These are phyloP conservation scores for Chalciporus chontae DNA, from an alignment of 768 basidiomycete species.

Conservation along the genomic window DNA sequence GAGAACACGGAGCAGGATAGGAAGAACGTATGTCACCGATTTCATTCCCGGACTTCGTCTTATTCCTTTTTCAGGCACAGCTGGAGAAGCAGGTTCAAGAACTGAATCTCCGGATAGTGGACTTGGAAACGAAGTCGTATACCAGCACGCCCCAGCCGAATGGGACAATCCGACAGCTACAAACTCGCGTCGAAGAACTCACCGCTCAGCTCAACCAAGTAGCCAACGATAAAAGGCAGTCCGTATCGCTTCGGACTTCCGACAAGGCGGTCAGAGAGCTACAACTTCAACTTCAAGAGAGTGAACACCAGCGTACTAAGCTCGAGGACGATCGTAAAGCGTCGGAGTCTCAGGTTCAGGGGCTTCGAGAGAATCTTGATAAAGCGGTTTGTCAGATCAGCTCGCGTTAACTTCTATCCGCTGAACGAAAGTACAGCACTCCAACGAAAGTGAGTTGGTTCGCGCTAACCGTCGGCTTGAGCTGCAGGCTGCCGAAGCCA, in stretches of 20 bases:
- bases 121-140: constrained; percentile 78
- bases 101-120: constrained; percentile 75
- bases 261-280: constrained; percentile 51
- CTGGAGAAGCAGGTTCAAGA: constrained; percentile 87
- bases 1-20: constrained; percentile 81
- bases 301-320: constrained; percentile 56
- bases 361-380: constrained; percentile 59
- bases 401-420: not conserved
- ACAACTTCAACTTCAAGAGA: constrained; percentile 53
- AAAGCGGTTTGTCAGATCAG: constrained; percentile 45
- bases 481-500: constrained; percentile 70
- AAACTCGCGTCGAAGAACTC: constrained; percentile 72
- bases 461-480: constrained; percentile 73
- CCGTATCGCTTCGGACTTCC: constrained; percentile 35
- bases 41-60: not conserved
- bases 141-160: constrained; percentile 58
- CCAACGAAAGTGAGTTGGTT: constrained; percentile 61
- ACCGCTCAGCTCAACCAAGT: constrained; percentile 41
- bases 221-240: constrained; percentile 39
- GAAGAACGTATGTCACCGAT: constrained; percentile 53
- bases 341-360: constrained; percentile 56
- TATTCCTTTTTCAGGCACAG: constrained; percentile 49
- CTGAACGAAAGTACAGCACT: constrained; percentile 49
- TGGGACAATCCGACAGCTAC: constrained; percentile 54
- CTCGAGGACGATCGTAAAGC: constrained; percentile 63